Evolutionary conservation across 768 basidiomycete genomes (phyloP).

Genomic region (Lactarius hengduanensis): DNA sequence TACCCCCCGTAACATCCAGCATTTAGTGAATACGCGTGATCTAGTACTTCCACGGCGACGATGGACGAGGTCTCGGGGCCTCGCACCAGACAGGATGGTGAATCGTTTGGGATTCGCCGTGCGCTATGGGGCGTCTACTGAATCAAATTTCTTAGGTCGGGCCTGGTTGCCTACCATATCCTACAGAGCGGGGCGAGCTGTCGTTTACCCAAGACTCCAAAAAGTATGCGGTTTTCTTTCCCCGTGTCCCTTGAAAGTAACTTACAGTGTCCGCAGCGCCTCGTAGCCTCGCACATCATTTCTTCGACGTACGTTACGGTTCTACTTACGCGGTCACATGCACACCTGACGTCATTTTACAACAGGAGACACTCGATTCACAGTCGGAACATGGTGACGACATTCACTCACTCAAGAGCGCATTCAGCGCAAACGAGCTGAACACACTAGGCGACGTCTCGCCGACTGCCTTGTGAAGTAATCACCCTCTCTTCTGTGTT

Average conservation of each 20-base stretch:
- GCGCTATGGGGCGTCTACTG: background rate
- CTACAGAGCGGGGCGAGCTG: conserved; percentile 87
- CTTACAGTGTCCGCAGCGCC: conserved; percentile 34
- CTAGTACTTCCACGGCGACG: conserved; percentile 62
- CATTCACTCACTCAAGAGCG: conserved; percentile 58
- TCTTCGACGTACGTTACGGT: conserved; percentile 75
- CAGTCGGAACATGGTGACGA: conserved; percentile 76
- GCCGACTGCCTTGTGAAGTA: conserved; percentile 59
- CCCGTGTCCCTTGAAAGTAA: background rate
- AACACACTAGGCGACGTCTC: conserved; percentile 49
- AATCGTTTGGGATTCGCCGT: conserved; percentile 29
- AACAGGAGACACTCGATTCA: conserved; percentile 65
- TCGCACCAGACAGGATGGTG: conserved; percentile 99
- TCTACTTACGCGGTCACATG: conserved; percentile 13
- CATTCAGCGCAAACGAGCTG: conserved; percentile 53
- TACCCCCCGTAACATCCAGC: background rate
- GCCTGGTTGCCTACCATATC: conserved; percentile 87
- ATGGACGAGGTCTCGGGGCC: conserved; percentile 91
- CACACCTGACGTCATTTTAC: conserved; percentile 12
- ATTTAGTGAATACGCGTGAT: background rate
- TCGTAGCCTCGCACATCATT: conserved; percentile 74
- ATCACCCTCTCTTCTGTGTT: conserved; percentile 21
- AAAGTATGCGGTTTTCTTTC: conserved; percentile 56
- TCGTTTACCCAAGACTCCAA: conserved; percentile 90
- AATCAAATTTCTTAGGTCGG: conserved; percentile 54